phyloP scores from a whole-genome alignment of 306 rosid genomes.

The Spatholobus suberectus region DNA sequence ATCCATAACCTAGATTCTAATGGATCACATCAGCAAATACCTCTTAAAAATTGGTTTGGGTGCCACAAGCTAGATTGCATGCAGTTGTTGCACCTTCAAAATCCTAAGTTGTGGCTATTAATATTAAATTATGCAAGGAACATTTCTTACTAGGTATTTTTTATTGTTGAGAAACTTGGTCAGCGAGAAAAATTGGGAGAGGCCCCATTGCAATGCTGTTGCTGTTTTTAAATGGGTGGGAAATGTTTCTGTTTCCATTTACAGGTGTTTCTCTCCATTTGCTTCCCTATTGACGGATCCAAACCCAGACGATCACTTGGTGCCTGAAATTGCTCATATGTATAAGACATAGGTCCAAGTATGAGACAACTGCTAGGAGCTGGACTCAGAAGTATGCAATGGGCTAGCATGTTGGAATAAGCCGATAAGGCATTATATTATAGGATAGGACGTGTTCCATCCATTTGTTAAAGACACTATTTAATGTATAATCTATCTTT shows the following conservation, averaged over 20 bases:
- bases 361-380: conserved; percentile 90
- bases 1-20: too few species aligned
- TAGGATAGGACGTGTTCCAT: conserved; percentile 36
- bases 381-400: conserved; percentile 90
- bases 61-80: conserved; percentile 7
- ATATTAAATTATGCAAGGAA: conserved; percentile 32
- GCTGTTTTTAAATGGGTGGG: conserved; percentile 65
- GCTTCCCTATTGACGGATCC: conserved; percentile 86
- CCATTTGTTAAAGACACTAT: conserved; percentile 28
- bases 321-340: conserved; percentile 83
- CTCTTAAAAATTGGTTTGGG: too few species aligned
- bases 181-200: not conserved
- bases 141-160: not conserved
- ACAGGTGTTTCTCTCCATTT: conserved; percentile 81
- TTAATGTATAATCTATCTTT: conserved; percentile 42
- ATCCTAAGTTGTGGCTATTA: not conserved
- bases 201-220: conserved; percentile 40
- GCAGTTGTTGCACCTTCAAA: not conserved
- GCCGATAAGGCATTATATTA: not conserved
- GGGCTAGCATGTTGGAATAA: conserved; percentile 63
- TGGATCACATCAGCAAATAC: too few species aligned
- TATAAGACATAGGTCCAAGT: conserved; percentile 76
- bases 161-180: too few species aligned
- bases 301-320: conserved; percentile 81
- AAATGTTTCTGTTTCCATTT: conserved; percentile 60